Evolutionary conservation across 495 filamentous ascomycete species (phyloP).

Genomic region (Penicillium paradoxum): DNA sequence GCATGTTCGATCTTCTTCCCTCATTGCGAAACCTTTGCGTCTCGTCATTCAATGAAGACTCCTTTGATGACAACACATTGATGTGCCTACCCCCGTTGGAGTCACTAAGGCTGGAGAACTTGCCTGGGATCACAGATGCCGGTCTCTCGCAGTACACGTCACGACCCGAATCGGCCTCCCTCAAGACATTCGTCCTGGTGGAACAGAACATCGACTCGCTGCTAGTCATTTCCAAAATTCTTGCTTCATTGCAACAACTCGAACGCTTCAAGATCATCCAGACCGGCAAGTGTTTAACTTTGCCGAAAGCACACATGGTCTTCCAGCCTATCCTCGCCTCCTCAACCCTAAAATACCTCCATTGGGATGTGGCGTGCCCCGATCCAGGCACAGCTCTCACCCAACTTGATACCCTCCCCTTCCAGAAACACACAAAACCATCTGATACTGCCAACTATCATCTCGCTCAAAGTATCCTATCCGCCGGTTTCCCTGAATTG

Average conservation of each 20-base stretch:
- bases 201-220: constrained; percentile 63
- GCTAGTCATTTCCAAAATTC: constrained; percentile 67
- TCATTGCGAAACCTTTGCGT: constrained; percentile 68
- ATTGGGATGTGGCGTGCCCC: constrained; percentile 72
- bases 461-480: constrained; percentile 66
- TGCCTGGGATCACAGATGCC: constrained; percentile 69
- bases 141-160: constrained; percentile 72
- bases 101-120: constrained; percentile 68
- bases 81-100: constrained; percentile 66
- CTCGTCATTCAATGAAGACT: constrained; percentile 63
- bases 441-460: constrained; percentile 58
- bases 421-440: constrained; percentile 32
- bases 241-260: constrained; percentile 60
- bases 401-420: constrained; percentile 37
- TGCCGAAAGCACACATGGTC: constrained; percentile 55
- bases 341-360: constrained; percentile 58
- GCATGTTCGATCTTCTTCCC: constrained; percentile 62
- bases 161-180: constrained; percentile 47
- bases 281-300: constrained; percentile 50
- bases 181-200: constrained; percentile 59
- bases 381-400: constrained; percentile 37
- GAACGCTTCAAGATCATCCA: constrained; percentile 69
- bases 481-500: constrained; percentile 66
- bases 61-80: constrained; percentile 69
- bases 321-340: constrained; percentile 69